phyloP scores from a whole-genome alignment of 805 yeast species.

The Cyberlindnera misumaiensis region DNA sequence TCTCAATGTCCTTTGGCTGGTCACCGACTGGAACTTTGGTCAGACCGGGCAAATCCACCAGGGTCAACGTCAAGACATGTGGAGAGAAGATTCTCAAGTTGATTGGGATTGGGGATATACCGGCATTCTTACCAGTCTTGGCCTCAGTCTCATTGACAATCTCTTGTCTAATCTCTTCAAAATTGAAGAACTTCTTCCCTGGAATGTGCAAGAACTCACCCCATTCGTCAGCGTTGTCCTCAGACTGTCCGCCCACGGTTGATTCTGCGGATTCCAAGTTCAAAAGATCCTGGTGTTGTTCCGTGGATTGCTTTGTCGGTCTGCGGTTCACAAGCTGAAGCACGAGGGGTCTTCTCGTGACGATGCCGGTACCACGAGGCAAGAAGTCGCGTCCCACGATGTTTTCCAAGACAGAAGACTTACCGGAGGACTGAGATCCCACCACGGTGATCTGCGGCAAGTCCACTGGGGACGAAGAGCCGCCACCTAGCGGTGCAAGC shows the following conservation, averaged over 20 bases:
- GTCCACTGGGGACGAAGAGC: constrained; percentile 75
- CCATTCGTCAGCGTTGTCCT: constrained; percentile 83
- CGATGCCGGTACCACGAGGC: constrained; percentile 91
- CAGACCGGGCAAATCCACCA: constrained; percentile 95
- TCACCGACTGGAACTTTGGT: constrained; percentile 99
- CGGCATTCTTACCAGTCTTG: constrained; percentile 74
- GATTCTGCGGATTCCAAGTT: constrained; percentile 30
- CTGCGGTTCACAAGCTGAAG: constrained; percentile 73
- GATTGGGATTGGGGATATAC: constrained; percentile 89
- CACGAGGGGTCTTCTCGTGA: constrained; percentile 81
- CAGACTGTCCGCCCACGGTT: constrained; percentile 44
- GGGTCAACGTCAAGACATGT: constrained; percentile 84
- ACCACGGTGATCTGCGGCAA: constrained; percentile 93
- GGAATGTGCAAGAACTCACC: constrained; percentile 96
- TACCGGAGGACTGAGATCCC: constrained; percentile 87
- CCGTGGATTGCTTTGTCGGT: constrained; percentile 26
- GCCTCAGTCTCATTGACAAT: constrained; percentile 89
- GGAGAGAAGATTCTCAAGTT: constrained; percentile 92
- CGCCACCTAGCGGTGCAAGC: constrained; percentile 79
- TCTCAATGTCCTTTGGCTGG: constrained; percentile 96
- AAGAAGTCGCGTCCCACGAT: constrained; percentile 87
- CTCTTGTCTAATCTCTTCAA: constrained; percentile 83
- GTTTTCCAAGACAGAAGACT: constrained; percentile 83
- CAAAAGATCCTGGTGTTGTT: constrained; percentile 22
- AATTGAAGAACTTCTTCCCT: constrained; percentile 78